A percentile compares a stretch with the other conserved stretches of the same genome.
Evolutionary conservation across 108 stramenopile genomes (phyloP).

Genomic region (Cyclotella baltica): DNA sequence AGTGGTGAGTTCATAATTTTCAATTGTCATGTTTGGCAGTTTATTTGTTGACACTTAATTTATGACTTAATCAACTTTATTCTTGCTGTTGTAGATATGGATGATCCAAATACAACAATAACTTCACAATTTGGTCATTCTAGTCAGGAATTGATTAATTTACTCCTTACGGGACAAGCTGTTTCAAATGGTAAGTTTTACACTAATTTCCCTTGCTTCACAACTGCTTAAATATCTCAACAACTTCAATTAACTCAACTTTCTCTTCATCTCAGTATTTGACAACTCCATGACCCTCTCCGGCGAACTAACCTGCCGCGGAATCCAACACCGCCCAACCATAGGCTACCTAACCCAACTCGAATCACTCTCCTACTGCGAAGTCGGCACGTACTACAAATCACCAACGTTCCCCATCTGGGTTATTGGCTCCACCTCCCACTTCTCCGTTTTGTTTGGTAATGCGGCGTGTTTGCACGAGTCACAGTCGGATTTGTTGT

Average conservation of each 20-base stretch:
- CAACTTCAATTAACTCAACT: too few species aligned
- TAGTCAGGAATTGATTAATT: conserved; percentile 90
- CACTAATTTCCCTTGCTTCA: not conserved
- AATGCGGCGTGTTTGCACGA: conserved; percentile 65
- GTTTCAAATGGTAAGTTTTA: conserved; percentile 57
- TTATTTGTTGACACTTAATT: not conserved
- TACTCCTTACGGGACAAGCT: conserved; percentile 82
- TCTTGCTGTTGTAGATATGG: conserved; percentile 65
- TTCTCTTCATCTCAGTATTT: conserved; percentile 74
- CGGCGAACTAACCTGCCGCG: conserved; percentile 77
- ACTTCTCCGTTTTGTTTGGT: conserved; percentile 89
- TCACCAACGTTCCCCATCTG: conserved; percentile 83
- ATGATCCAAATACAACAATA: conserved; percentile 66
- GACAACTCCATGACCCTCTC: conserved; percentile 76
- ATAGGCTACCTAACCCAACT: conserved; percentile 88
- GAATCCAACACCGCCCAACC: conserved; percentile 72
- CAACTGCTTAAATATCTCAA: too few species aligned
- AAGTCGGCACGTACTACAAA: conserved; percentile 88
- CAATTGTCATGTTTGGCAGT: not conserved
- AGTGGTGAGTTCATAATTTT: conserved; percentile 9
- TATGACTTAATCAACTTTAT: not conserved
- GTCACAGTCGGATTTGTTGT: conserved; percentile 66
- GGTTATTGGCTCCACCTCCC: conserved; percentile 82
- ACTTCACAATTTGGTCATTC: conserved; percentile 91
- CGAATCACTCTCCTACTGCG: conserved; percentile 78